phyloP scores from a whole-genome alignment of 257 asterid genomes.

The Parsonsia alboflavescens region DNA sequence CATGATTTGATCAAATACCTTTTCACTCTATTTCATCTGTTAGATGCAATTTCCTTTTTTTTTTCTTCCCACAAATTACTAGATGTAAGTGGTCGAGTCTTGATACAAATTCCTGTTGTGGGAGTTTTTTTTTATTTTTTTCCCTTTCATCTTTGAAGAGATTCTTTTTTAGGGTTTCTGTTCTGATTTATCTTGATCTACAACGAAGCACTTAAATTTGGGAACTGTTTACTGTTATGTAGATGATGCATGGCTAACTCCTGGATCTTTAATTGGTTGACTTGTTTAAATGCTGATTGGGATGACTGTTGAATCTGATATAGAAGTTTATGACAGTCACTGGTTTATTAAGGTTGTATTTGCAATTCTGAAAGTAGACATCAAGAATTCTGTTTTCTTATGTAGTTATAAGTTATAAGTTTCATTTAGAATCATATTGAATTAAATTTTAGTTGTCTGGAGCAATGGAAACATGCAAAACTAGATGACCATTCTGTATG shows the following conservation, averaged over 20 bases:
- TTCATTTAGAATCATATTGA: not conserved
- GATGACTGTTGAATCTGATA: not conserved
- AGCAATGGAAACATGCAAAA: not conserved
- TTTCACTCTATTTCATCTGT: not conserved
- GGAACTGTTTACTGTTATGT: not conserved
- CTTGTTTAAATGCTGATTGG: not conserved
- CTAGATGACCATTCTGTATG: not conserved
- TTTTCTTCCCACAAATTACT: not conserved
- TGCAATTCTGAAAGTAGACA: not conserved
- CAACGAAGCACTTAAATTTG: not conserved
- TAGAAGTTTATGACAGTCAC: not conserved
- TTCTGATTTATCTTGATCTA: not conserved
- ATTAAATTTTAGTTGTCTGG: not conserved
- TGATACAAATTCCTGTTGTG: not conserved
- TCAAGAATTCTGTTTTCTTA: not conserved
- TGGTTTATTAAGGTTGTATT: not conserved
- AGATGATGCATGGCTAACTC: not conserved
- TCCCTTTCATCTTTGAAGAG: not conserved
- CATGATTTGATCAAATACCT: not conserved
- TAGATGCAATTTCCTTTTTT: not conserved
- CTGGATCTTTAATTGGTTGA: not conserved
- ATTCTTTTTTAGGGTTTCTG: conserved; percentile 1
- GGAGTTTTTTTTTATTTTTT: not conserved
- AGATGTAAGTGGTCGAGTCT: not conserved
- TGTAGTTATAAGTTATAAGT: not conserved